These are phyloP conservation scores for Dalbergia oliveri DNA, from an alignment of 306 rosid genomes.

Conservation along the genomic window DNA sequence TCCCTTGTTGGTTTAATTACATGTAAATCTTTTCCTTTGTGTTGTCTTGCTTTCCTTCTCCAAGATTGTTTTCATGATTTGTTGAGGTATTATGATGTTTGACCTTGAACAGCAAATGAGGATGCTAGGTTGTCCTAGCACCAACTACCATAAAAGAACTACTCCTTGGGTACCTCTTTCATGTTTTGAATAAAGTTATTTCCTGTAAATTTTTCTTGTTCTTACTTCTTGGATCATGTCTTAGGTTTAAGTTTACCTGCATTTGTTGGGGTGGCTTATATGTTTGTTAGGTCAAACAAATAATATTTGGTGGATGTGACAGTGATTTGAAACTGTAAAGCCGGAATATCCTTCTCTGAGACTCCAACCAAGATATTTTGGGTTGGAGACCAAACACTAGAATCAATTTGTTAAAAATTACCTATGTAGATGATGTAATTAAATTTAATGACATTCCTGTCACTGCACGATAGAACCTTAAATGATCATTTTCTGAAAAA, in stretches of 20 bases:
- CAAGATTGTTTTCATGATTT: neutral
- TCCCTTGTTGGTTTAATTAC: conserved; percentile 34
- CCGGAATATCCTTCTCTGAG: conserved; percentile 10
- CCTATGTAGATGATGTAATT: conserved; percentile 19
- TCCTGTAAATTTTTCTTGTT: conserved; percentile 1
- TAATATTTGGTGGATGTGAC: conserved; percentile 15
- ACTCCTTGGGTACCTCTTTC: neutral
- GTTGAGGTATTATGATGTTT: conserved; percentile 11
- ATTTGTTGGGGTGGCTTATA: conserved; percentile 3
- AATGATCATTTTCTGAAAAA: conserved; percentile 21
- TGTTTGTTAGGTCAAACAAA: neutral
- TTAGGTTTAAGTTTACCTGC: conserved; percentile 8
- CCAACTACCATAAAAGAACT: conserved; percentile 1
- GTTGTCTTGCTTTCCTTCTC: conserved; percentile 34
- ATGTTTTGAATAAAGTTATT: conserved; percentile 31
- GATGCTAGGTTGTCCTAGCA: conserved; percentile 21
- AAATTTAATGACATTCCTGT: conserved; percentile 19
- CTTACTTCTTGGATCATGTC: neutral
- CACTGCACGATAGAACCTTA: neutral
- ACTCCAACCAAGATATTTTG: neutral
- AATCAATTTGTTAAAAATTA: neutral
- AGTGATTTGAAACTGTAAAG: conserved; percentile 29
- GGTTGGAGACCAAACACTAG: conserved; percentile 23
- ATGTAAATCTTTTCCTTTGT: conserved; percentile 15
- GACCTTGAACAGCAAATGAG: conserved; percentile 18